Base-by-base conservation (phyloP, 805 yeast genomes). In the Candida piceae region DNA sequence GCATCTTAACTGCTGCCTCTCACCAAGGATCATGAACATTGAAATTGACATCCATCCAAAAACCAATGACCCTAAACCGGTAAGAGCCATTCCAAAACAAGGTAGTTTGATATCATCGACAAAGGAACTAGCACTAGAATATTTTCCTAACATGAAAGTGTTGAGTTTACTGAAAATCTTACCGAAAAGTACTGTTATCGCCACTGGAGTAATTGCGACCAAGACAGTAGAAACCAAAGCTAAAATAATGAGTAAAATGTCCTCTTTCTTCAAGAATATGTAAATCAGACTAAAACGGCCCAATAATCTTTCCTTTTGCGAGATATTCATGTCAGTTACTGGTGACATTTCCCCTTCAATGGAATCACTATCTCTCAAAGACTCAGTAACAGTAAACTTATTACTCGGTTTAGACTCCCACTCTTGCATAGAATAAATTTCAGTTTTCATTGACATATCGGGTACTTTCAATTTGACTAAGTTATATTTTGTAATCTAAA, bases 21-120 rank as follows among this genome's bases (percentile, higher is more conserved):
- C 95, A 7, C 95, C 96, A 31, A 83, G 63, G 7, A 61, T 48
- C 71, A 79, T 72, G 84, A 94, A 88, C 0, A 66, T 48, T 1
- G 70, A 52, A 7, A 83, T 67, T 4, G 81, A 76, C 0, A 68
- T 29, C 80, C 87, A 79, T 31, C 64, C 58, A 4, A 66, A 41
- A 0, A 72, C 48, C 6, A 71, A 51, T 10, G 69, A 54, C 1
- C 69, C 75, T 1, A 65, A 63, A 22, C 79, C 84, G 3, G 75
- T 47, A 0, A 67, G 58, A 29, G 71, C 48, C 9, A 78, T 50
- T 29, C 62, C 28, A 64, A 65, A 49, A 39, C 63, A 53, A n/a
- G 44, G 35, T 45, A 52, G 38, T 26, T 64, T 57, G 13, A 74
- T 51, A n/a, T 61, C 62, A 5, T 48, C 35, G 46, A 67, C 48